Evolutionary conservation across 1,139 yeast genomes (phyloP), one percentile per base, ranked within the genome.

Genomic region (Suhomyces panamericanus): DNA sequence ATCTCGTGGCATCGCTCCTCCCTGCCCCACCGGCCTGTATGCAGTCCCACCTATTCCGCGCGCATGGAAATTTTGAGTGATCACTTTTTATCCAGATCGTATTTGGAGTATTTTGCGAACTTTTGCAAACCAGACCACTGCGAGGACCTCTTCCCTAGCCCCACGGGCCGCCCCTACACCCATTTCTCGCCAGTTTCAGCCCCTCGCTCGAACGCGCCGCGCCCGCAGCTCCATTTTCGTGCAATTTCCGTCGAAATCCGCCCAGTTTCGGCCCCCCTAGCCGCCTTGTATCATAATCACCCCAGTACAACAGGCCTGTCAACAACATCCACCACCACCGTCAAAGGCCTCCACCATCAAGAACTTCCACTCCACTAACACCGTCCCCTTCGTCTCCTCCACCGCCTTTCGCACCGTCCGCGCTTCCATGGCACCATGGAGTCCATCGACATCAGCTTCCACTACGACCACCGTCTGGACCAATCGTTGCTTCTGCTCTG

Each of bases 401-500:
- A 13, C 13, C 28, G 17, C 30, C 36, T 13, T 8, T 6, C 13
- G 11, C 36, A 13, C 22, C 29, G 28, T 11, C 17, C 26, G 24
- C n/a, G 15, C 9, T 20, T 24, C 36, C 29, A 43, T 44, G 47
- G 28, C 43, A 47, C 35, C 32, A 52, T 51, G 56, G 54, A 51
- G 43, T 46, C 56, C 20, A 48, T 53, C 38, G 51, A 52, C 15
- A 46, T 53, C 33, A 46, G 54, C 26, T 50, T 53, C 32, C 46
- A 48, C 34, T 51, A 47, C 28, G 53, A 52, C 41, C 42, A 47
- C 32, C 49, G 43, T n/a, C 49, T 52, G 32, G 57, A 54, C 32
- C 53, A 52, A 39, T 46, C 53, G 14, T 40, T 54, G 29, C 43
- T 52, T 39, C 44, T 44, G 41, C 54, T 54, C 41, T 54, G 57